Conservation (phyloP, 1,284 basidiomycete genomes). For the Ustilago hordei region DNA sequence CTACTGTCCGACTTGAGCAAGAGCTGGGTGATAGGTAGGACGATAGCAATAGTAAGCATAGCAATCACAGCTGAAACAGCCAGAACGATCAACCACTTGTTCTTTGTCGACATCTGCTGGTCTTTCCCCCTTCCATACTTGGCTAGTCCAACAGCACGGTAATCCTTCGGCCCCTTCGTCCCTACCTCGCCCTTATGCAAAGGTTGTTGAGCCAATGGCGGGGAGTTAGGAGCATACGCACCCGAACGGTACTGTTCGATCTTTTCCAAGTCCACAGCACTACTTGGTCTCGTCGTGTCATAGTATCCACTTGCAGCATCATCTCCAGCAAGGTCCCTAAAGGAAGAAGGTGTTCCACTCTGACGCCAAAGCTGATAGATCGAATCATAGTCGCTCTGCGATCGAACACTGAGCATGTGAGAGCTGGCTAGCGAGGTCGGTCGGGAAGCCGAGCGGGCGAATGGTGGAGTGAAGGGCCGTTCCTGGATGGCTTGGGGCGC, state of each 20-base stretch:
- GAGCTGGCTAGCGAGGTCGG: conserved; percentile 43
- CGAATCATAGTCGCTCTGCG: conserved; percentile 54
- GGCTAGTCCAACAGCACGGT: conserved; percentile 41
- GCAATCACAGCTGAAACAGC: conserved; percentile 39
- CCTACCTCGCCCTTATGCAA: conserved; percentile 35
- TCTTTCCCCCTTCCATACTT: conserved; percentile 50
- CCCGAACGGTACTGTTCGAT: conserved; percentile 34
- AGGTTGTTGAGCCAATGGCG: conserved; percentile 4
- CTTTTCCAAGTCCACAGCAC: conserved; percentile 31
- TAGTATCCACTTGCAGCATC: conserved; percentile 9
- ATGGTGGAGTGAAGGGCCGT: conserved; percentile 33
- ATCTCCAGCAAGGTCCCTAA: conserved; percentile 28
- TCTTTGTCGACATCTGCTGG: conserved; percentile 33
- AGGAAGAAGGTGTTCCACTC: conserved; percentile 29
- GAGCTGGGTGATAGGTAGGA: conserved; percentile 43
- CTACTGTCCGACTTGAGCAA: conserved; percentile 33
- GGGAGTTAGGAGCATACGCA: conserved; percentile 5
- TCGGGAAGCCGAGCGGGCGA: conserved; percentile 14
- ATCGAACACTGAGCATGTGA: conserved; percentile 35
- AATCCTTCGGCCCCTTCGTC: conserved; percentile 41
- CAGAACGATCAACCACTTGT: conserved; percentile 43
- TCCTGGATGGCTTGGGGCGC: conserved; percentile 17
- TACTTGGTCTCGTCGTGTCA: conserved; percentile 18
- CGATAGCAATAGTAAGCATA: conserved; percentile 42
- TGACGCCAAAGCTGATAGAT: conserved; percentile 52